phyloP scores from a whole-genome alignment of 2,329 filamentous ascomycete species.

The Phyllosticta citrichinensis region DNA sequence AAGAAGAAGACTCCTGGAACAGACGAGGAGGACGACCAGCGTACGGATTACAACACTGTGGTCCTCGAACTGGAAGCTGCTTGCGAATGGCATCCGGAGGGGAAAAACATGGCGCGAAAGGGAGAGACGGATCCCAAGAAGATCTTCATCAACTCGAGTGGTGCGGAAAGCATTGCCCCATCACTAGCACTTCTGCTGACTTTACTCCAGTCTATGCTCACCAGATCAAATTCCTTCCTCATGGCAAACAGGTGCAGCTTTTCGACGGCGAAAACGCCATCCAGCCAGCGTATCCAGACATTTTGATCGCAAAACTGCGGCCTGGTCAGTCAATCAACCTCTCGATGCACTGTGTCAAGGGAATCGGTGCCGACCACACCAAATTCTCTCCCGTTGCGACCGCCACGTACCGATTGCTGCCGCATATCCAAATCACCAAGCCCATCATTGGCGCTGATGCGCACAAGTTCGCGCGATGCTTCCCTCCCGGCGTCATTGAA shows the following conservation, averaged over 20 bases:
- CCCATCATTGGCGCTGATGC: conserved; percentile 85
- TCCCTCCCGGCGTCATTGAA: conserved; percentile 77
- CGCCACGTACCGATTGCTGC: conserved; percentile 83
- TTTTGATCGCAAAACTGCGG: conserved; percentile 86
- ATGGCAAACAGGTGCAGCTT: conserved; percentile 44
- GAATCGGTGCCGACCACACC: conserved; percentile 84
- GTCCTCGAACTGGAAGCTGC: conserved; percentile 65
- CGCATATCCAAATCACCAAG: conserved; percentile 69
- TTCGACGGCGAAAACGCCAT: conserved; percentile 51
- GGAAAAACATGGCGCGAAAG: conserved; percentile 45
- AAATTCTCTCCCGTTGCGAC: conserved; percentile 97
- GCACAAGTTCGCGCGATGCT: conserved; percentile 81
- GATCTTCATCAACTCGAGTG: conserved; percentile 73
- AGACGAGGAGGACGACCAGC: conserved; percentile 31
- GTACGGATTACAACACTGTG: conserved; percentile 77
- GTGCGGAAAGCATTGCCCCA: conserved; percentile 5
- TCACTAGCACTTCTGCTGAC: neutral
- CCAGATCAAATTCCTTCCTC: conserved; percentile 61
- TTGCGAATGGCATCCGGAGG: conserved; percentile 67
- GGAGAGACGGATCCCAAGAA: conserved; percentile 72
- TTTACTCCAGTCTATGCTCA: conserved; percentile 31
- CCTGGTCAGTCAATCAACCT: conserved; percentile 81
- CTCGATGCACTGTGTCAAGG: conserved; percentile 89
- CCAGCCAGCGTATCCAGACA: conserved; percentile 75
- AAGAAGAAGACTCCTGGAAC: conserved; percentile 53